Evolutionary conservation across 1,284 basidiomycete species (phyloP), one percentile per base, ranked within the genome.

Genomic region (Trametes polyzona): DNA sequence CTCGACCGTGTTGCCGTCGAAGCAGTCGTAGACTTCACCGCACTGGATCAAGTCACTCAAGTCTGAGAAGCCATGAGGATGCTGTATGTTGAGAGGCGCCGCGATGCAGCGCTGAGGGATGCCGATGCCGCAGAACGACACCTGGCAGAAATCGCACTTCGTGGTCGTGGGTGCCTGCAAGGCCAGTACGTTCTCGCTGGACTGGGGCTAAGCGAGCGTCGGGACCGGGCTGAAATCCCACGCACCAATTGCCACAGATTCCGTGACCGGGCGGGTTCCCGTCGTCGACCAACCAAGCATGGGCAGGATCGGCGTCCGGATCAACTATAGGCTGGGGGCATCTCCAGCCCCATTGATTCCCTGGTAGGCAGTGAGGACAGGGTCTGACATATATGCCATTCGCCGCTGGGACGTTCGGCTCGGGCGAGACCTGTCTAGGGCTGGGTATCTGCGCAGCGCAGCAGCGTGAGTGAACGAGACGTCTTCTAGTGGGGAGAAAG

Each of bases 141-240:
- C 83, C 59, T 85, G 83, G 63, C 90, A 92, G 58, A 92, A 81
- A 67, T 92, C 90, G 66, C 90, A 92, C 70, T 83, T 87, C n/a
- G 87, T 82, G 12, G 89, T 88, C 30, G 82, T 74, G 14, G 90
- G 90, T 12, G 90, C 89, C 27, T 73, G 76, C 1, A 86, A 71
- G 23, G 88, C 87, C 24, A 91, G 78, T 5, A 91, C 69, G 65
- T 82, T 88, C 72, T 92, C 90, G 66, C 88, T 90, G 56, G 9
- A 42, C 14, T 5, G 4, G 12, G 4, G n/a, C 39, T 17, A 44
- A 32, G 30, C 24, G 14, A 27, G 5, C 7, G 21, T 19, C 19
- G 3, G 3, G 2, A 35, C 5, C 35, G 19, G 12, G 10, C 10
- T 2, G 16, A 9, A 17, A 12, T n/a, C 10, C 17, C 26, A 62